Base-by-base conservation (phyloP, 331 rosid genomes). In the Malus hybrid region DNA sequence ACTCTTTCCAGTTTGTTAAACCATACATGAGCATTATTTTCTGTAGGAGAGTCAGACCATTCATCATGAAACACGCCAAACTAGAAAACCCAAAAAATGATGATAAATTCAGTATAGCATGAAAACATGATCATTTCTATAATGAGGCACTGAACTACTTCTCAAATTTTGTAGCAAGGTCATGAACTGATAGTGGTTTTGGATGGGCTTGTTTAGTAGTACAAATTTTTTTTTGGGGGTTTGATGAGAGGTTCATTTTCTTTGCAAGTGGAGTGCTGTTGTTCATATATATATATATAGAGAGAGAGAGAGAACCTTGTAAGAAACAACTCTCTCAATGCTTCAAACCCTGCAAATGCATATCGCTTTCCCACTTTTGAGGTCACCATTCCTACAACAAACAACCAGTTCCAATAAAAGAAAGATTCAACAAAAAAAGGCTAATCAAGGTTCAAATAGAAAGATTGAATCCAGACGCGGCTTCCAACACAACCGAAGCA, bases 281-380 rank as follows among this genome's bases (percentile, higher is more conserved):
- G 14, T 44, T 42, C 71, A 8, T 24, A 62, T 70, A 6, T 36
- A 28, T 28, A 28, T 28, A 28, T 3, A 28, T 28, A 59, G 75
- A 52, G 20, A 69, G 52, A 5, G 64, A 60, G 36, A 71, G 73
- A 68, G 16, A 74, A 95, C 99, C 97, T 90, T 65, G 97, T 80
- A 59, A 90, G 75, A 80, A 95, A 95, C 56, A 95, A 81, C 75
- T 94, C 97, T 84, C 84, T 86, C 73, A 95, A 85, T 7, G 97
- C 91, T 86, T 95, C 97, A 57, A 95, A 95, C 32, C 97, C 99
- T 33, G 93, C 86, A 71, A 94, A 80, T 32, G 97, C 97, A 63
- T 92, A 97, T 70, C 97, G 92, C 88, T 94, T 94, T 31, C 99
- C 99, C 65, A 92, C 99, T 87, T 94, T 94, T 39, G 97, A 90